These are phyloP conservation scores for Ceratobasidium sp. DNA, from an alignment of 1,284 basidiomycete species.

Conservation along the genomic window DNA sequence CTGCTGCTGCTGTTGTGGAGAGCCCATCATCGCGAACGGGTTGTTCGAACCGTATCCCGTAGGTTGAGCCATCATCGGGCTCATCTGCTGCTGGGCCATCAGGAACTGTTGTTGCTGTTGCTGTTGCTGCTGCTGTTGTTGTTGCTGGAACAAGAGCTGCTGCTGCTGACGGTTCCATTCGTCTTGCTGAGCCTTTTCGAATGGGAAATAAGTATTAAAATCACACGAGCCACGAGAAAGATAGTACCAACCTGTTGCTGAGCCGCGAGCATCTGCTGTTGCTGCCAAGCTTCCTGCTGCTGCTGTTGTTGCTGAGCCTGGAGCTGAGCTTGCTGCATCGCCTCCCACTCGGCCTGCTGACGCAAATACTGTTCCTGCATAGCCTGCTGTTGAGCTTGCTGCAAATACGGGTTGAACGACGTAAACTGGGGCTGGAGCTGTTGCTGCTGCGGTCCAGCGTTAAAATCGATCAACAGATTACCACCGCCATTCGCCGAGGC, in stretches of 20 bases:
- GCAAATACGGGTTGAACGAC: constrained; percentile 97
- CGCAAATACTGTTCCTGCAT: constrained; percentile 52
- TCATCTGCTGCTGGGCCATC: constrained; percentile 60
- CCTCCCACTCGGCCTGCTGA: constrained; percentile 59
- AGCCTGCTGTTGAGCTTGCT: constrained; percentile 85
- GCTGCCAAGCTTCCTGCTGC: constrained; percentile 77
- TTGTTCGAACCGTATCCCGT: constrained; percentile 90
- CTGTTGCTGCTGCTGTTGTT: constrained; percentile 68
- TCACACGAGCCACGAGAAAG: too few relatives aligned
- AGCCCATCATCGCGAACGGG: constrained; percentile 76
- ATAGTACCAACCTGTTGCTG: constrained; percentile 31
- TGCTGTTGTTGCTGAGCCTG: constrained; percentile 62
- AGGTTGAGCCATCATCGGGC: constrained; percentile 65
- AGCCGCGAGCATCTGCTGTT: constrained; percentile 58
- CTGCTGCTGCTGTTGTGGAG: constrained; percentile 53
- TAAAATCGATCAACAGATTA: constrained; percentile 40
- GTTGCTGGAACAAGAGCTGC: constrained; percentile 67
- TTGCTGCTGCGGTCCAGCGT: constrained; percentile 54
- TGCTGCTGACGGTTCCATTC: constrained; percentile 78
- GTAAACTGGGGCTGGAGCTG: constrained; percentile 79
- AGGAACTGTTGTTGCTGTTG: constrained; percentile 70
- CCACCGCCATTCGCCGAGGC: constrained; percentile 22
- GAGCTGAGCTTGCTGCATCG: constrained; percentile 58
- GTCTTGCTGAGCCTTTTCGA: constrained; percentile 71
- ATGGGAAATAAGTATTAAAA: background rate